A percentile compares a stretch with the other conserved stretches of the same genome.
These are phyloP conservation scores for Neurospora sp. DNA, from an alignment of 495 filamentous ascomycete genomes.

Conservation along the genomic window DNA sequence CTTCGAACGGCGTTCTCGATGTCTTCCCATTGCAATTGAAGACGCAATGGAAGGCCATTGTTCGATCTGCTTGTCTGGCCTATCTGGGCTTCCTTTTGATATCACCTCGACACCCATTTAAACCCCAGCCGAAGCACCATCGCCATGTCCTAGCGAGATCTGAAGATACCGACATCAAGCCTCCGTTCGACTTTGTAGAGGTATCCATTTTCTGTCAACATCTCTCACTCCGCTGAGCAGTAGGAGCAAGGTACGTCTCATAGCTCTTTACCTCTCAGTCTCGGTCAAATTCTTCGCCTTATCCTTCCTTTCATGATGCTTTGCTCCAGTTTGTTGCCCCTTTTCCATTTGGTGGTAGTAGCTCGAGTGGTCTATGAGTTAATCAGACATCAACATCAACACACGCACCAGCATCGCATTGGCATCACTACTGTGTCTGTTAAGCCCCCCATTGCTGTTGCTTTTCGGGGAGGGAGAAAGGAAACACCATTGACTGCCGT, in stretches of 20 bases:
- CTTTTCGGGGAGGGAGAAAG: neutral
- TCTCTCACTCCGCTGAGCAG: neutral
- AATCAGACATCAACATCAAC: neutral
- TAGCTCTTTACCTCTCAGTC: neutral
- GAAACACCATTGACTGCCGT: neutral
- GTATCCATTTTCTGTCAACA: neutral
- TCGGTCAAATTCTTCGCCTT: neutral
- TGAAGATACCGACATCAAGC: neutral
- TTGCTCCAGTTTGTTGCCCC: neutral
- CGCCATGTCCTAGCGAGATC: neutral
- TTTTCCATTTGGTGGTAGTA: neutral
- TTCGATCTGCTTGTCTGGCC: neutral
- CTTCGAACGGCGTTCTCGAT: neutral
- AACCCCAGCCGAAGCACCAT: neutral
- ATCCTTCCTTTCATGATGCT: neutral
- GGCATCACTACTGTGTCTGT: neutral
- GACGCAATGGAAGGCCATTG: neutral
- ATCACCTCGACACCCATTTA: neutral
- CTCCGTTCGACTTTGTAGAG: neutral
- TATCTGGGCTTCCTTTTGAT: neutral
- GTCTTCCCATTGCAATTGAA: neutral
- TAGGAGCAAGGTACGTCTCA: neutral
- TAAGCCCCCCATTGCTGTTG: neutral
- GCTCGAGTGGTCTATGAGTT: neutral
- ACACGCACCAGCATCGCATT: neutral